Evolutionary conservation across 2,329 filamentous ascomycete genomes (phyloP).

Genomic region (Aquanectria penicillioides): DNA sequence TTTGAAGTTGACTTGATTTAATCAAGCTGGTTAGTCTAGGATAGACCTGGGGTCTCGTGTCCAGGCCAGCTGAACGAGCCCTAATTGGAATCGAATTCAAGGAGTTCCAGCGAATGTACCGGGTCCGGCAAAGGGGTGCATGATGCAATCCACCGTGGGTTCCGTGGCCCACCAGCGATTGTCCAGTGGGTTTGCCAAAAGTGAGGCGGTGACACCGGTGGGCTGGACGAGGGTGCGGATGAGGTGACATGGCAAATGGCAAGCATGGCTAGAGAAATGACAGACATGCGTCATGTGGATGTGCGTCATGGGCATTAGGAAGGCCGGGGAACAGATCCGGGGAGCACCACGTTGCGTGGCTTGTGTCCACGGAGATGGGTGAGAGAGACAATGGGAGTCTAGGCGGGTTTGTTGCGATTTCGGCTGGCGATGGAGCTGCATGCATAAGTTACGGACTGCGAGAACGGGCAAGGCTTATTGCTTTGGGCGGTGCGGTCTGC

Average conservation of each 20-base stretch:
- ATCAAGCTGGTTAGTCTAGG: conserved; percentile 11
- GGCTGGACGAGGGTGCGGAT: conserved; percentile 18
- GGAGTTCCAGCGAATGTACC: conserved; percentile 11
- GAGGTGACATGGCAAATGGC: conserved; percentile 17
- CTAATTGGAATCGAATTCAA: conserved; percentile 14
- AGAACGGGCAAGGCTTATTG: not conserved
- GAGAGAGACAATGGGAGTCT: not conserved
- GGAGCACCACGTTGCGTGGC: not conserved
- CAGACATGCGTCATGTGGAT: conserved; percentile 25
- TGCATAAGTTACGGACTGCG: not conserved
- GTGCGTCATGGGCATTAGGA: conserved; percentile 21
- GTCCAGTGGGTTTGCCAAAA: conserved; percentile 12
- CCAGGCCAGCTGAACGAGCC: conserved; percentile 2
- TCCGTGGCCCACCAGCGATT: not conserved
- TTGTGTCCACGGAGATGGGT: not conserved
- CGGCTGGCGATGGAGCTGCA: not conserved
- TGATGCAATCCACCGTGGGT: conserved; percentile 17
- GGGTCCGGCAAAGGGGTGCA: conserved; percentile 11
- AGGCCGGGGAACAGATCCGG: conserved; percentile 11
- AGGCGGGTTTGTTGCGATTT: not conserved
- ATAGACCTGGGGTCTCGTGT: conserved; percentile 21
- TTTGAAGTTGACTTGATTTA: not conserved
- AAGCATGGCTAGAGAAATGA: conserved; percentile 17
- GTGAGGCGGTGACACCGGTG: conserved; percentile 24
- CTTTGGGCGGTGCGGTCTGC: not conserved